phyloP scores from a whole-genome alignment of 257 asterid genomes.

The Mitragyna speciosa region DNA sequence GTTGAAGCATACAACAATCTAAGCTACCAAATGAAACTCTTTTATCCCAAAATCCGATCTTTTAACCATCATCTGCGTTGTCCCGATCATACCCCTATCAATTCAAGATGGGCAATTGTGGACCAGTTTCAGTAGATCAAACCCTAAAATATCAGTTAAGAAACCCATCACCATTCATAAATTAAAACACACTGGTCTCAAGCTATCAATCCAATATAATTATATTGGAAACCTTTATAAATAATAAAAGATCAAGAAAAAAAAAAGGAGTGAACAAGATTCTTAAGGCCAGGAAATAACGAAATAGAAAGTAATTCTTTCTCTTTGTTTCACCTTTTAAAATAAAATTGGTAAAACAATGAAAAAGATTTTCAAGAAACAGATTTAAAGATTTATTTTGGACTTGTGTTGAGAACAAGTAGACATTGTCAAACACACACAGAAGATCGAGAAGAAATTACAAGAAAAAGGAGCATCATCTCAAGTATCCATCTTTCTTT shows the following conservation, averaged over 20 bases:
- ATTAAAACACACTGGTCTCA: conserved; percentile 9
- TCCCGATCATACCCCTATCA: conserved; percentile 27
- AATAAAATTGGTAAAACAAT: background rate
- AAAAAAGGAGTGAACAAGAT: conserved; percentile 1
- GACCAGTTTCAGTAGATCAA: conserved; percentile 38
- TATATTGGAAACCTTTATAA: conserved; percentile 1
- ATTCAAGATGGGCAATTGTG: conserved; percentile 15
- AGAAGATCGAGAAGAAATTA: conserved; percentile 36
- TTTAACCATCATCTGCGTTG: conserved; percentile 15
- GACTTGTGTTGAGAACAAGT: conserved; percentile 24
- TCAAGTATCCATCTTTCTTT: conserved; percentile 26
- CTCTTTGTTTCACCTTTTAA: background rate
- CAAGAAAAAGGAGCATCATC: conserved; percentile 23
- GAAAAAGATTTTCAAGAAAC: conserved; percentile 9
- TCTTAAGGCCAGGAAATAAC: background rate
- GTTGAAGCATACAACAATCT: conserved; percentile 21
- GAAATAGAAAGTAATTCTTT: conserved; percentile 7
- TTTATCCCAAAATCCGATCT: conserved; percentile 1
- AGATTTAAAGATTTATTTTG: conserved; percentile 13
- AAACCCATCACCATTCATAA: conserved; percentile 17
- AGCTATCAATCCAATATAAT: conserved; percentile 24
- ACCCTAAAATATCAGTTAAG: conserved; percentile 28
- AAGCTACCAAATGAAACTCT: conserved; percentile 22
- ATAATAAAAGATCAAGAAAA: conserved; percentile 13
- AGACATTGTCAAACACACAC: conserved; percentile 33